These are phyloP conservation scores for Prillingera fragicola DNA, from an alignment of 1,284 basidiomycete species.

Conservation along the genomic window DNA sequence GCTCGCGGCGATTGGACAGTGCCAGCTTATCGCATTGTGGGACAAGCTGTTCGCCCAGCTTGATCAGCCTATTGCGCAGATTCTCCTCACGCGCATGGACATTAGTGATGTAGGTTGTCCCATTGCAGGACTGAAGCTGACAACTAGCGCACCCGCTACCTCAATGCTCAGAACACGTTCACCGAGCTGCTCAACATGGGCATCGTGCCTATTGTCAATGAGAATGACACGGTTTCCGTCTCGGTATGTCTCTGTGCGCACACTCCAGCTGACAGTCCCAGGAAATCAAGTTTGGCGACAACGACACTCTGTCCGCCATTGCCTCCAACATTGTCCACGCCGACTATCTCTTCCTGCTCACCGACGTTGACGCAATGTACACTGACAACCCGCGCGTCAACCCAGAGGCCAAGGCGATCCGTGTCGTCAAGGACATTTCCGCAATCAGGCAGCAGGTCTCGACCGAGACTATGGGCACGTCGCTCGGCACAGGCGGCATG, in stretches of 20 bases:
- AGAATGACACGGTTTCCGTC: conserved; percentile 93
- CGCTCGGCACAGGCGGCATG: conserved; percentile 96
- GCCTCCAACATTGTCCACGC: conserved; percentile 96
- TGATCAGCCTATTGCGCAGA: conserved; percentile 91
- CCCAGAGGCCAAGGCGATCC: conserved; percentile 70
- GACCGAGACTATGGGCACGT: conserved; percentile 84
- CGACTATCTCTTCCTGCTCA: conserved; percentile 92
- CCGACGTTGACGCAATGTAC: conserved; percentile 90
- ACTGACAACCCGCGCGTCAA: conserved; percentile 92
- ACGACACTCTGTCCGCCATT: conserved; percentile 95
- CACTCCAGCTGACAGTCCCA: conserved; percentile 38
- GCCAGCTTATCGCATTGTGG: conserved; percentile 90
- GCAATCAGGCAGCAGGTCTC: conserved; percentile 79
- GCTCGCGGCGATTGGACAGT: conserved; percentile 92
- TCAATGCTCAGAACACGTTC: conserved; percentile 91
- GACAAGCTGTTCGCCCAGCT: conserved; percentile 91
- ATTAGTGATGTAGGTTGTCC: conserved; percentile 92
- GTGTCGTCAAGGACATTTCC: conserved; percentile 75
- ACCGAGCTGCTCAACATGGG: conserved; percentile 82
- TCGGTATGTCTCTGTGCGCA: conserved; percentile 54
- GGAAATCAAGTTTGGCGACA: conserved; percentile 99
- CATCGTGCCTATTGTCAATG: conserved; percentile 90
- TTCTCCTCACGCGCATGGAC: conserved; percentile 87
- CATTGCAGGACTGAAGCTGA: background rate
- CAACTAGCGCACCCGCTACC: conserved; percentile 76